These are phyloP conservation scores for Psidium friedrichsthalianum DNA, from an alignment of 345 rosid species.

Conservation along the genomic window DNA sequence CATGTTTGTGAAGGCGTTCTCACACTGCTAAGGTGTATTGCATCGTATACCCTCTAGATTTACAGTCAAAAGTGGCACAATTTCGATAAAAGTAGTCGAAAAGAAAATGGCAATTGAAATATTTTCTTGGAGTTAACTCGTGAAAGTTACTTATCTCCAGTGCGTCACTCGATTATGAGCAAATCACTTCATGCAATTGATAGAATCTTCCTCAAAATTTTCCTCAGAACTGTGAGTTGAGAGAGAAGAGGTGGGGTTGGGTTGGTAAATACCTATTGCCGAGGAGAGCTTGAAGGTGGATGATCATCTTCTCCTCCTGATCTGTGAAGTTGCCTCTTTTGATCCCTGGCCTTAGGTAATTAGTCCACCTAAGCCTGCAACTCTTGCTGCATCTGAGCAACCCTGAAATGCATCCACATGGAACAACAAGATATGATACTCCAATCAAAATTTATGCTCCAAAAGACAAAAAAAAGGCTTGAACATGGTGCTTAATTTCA, in stretches of 20 bases:
- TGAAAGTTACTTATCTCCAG: background rate
- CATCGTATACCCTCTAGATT: background rate
- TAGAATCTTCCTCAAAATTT: background rate
- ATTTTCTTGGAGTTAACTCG: background rate
- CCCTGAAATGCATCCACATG: conserved; percentile 9
- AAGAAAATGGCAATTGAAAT: background rate
- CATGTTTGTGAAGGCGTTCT: background rate
- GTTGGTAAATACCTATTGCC: conserved; percentile 22
- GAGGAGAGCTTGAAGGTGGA: conserved; percentile 36
- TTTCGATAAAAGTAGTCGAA: background rate
- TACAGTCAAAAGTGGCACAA: background rate
- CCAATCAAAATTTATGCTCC: background rate
- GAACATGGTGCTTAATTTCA: background rate
- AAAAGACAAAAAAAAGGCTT: background rate
- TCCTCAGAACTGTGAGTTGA: background rate
- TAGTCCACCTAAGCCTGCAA: conserved; percentile 40
- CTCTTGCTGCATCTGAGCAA: conserved; percentile 37
- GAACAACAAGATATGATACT: background rate
- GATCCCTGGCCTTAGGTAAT: conserved; percentile 33
- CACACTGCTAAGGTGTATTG: background rate
- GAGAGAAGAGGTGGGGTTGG: background rate
- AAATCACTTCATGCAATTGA: background rate
- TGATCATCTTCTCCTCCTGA: conserved; percentile 33
- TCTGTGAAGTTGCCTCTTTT: conserved; percentile 30
- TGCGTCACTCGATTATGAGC: background rate